Evolutionary conservation across 2,329 filamentous ascomycete genomes (phyloP).

Genomic region (Neocatenulostroma microsporum): DNA sequence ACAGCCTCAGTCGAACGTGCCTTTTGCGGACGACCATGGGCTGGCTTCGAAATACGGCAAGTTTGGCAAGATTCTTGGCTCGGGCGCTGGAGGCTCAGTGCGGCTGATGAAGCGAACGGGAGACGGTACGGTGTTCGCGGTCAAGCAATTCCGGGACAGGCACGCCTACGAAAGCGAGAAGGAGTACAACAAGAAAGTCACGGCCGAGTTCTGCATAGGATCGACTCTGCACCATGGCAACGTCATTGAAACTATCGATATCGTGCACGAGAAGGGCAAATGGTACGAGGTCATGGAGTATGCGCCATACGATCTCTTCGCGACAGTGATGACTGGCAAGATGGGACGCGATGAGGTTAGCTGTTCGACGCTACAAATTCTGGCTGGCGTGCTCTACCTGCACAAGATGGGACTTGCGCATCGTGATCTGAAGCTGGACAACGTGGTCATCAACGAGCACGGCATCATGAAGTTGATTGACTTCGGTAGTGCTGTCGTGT

Average conservation of each 20-base stretch:
- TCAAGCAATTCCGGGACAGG: slow-evolving; percentile 89
- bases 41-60: slow-evolving; percentile 90
- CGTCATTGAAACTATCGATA: slow-evolving; percentile 95
- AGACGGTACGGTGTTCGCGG: slow-evolving; percentile 88
- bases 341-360: slow-evolving; percentile 88
- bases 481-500: slow-evolving; percentile 95
- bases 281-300: slow-evolving; percentile 99
- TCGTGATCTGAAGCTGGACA: slow-evolving; percentile 91
- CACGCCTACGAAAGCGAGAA: slow-evolving; percentile 91
- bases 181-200: slow-evolving; percentile 97
- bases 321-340: slow-evolving; percentile 97
- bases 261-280: slow-evolving; percentile 83
- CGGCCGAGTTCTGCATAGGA: slow-evolving; percentile 95
- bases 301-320: slow-evolving; percentile 90
- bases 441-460: slow-evolving; percentile 90
- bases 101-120: slow-evolving; percentile 87
- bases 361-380: slow-evolving; percentile 87
- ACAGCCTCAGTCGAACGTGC: slow-evolving; percentile 47
- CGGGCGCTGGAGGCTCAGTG: slow-evolving; percentile 89
- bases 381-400: slow-evolving; percentile 88
- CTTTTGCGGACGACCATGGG: slow-evolving; percentile 91
- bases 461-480: slow-evolving; percentile 99
- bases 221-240: slow-evolving; percentile 96
- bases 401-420: slow-evolving; percentile 94
- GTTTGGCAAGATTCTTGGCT: slow-evolving; percentile 85